Percentiles rank a stretch among this genome's conserved stretches.
These are phyloP conservation scores for Syncephalastrum monosporum DNA, from an alignment of 371 early-diverging fungal species.

Conservation along the genomic window DNA sequence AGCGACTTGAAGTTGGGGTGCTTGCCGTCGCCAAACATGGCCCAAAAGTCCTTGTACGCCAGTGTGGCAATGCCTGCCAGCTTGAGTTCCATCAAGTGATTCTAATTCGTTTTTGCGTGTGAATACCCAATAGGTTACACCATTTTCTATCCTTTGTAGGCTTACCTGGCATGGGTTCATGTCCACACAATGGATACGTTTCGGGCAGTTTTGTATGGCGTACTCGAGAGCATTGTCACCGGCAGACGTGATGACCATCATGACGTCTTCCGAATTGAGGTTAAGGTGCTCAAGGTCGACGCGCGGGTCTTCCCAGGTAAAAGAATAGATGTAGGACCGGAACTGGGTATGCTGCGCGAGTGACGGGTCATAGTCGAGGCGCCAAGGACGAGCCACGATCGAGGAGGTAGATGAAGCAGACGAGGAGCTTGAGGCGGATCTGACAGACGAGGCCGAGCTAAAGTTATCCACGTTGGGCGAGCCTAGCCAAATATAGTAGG, in stretches of 20 bases:
- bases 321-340: conserved; percentile 83
- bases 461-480: conserved; percentile 31
- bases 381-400: conserved; percentile 48
- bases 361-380: conserved; percentile 68
- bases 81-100: conserved; percentile 83
- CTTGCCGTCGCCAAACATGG: conserved; percentile 78
- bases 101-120: conserved; percentile 28
- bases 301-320: conserved; percentile 88
- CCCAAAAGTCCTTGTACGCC: conserved; percentile 72
- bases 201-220: conserved; percentile 66
- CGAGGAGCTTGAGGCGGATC: not conserved
- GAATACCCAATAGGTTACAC: not conserved
- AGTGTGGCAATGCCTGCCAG: conserved; percentile 67
- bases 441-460: conserved; percentile 19
- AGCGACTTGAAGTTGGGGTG: conserved; percentile 60
- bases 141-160: not conserved
- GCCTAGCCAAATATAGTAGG: conserved; percentile 86
- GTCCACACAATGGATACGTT: conserved; percentile 79
- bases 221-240: conserved; percentile 88
- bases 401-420: conserved; percentile 11
- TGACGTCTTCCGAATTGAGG: conserved; percentile 62
- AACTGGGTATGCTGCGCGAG: conserved; percentile 72
- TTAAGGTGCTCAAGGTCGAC: conserved; percentile 73
- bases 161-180: conserved; percentile 84
- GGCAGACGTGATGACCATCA: conserved; percentile 85